phyloP scores from a whole-genome alignment of 306 rosid species.

The Prunus salicina region DNA sequence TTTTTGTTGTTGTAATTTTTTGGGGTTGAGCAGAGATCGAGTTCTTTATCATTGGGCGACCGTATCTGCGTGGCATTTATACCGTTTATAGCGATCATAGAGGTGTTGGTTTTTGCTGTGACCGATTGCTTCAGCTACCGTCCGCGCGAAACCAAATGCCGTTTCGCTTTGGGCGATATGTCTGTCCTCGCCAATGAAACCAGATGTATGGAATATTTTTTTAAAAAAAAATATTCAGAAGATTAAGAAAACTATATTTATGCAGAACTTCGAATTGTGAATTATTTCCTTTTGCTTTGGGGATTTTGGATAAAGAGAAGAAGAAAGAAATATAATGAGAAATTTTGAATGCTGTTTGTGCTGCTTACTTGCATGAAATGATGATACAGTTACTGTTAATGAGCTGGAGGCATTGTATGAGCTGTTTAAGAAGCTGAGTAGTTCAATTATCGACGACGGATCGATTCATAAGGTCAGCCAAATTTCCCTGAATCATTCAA shows the following conservation, averaged over 20 bases:
- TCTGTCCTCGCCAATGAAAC: constrained; percentile 52
- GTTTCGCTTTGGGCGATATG: constrained; percentile 21
- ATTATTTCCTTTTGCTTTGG: not conserved
- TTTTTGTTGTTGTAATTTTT: not conserved
- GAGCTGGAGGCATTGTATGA: constrained; percentile 81
- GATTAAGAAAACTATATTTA: too few relatives aligned
- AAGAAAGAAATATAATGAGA: not conserved
- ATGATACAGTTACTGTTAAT: constrained; percentile 54
- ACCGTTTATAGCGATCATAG: constrained; percentile 42
- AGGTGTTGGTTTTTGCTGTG: constrained; percentile 42
- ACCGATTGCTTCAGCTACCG: constrained; percentile 40
- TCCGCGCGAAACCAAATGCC: constrained; percentile 17
- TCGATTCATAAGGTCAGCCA: constrained; percentile 76
- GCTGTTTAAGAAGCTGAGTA: constrained; percentile 69
- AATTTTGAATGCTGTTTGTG: not conserved
- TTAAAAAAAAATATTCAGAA: not conserved
- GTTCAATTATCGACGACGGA: constrained; percentile 73
- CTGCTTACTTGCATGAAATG: not conserved
- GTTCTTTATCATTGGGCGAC: constrained; percentile 42
- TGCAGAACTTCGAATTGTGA: not conserved
- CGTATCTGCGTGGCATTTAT: constrained; percentile 46
- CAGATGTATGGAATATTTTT: constrained; percentile 40
- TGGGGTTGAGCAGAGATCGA: constrained; percentile 36
- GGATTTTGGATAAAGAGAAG: not conserved
- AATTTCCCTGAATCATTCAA: not conserved